Conservation (phyloP, 108 stramenopile genomes). For the Epithemia pelagica region DNA sequence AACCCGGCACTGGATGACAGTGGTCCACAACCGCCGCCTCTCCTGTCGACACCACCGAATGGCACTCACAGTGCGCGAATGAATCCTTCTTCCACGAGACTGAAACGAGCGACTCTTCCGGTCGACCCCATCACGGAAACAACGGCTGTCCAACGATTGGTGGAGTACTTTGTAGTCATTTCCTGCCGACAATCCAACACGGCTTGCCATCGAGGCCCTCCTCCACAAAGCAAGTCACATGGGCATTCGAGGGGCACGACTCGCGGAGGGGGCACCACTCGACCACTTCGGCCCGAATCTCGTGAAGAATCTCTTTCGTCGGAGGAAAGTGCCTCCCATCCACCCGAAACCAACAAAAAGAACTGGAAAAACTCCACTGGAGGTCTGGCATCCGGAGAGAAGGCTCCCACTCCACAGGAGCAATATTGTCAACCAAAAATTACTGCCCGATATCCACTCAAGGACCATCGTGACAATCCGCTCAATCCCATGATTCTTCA, state of each 20-base stretch:
- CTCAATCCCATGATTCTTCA: conserved; percentile 79
- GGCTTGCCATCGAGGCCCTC: no score
- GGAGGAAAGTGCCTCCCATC: no score
- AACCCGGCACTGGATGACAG: neutral
- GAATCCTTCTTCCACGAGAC: neutral
- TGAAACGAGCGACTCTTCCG: neutral
- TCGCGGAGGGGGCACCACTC: no score
- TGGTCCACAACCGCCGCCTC: neutral
- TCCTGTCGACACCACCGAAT: neutral
- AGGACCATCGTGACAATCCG: conserved; percentile 63
- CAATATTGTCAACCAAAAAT: conserved; percentile 52
- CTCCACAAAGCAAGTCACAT: no score
- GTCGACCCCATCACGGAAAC: conserved; percentile 23
- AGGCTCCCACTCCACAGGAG: no score
- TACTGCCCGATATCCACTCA: conserved; percentile 68
- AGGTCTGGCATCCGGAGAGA: no score
- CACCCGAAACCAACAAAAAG: no score
- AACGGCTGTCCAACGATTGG: conserved; percentile 47
- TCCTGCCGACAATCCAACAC: conserved; percentile 26
- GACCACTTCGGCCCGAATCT: neutral
- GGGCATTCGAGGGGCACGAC: no score
- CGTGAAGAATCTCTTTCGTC: neutral
- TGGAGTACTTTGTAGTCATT: conserved; percentile 84
- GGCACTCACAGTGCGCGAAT: neutral
- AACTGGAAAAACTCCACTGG: no score